phyloP scores from a whole-genome alignment of 495 filamentous ascomycete species.

The Polyplosphaeria fusca region DNA sequence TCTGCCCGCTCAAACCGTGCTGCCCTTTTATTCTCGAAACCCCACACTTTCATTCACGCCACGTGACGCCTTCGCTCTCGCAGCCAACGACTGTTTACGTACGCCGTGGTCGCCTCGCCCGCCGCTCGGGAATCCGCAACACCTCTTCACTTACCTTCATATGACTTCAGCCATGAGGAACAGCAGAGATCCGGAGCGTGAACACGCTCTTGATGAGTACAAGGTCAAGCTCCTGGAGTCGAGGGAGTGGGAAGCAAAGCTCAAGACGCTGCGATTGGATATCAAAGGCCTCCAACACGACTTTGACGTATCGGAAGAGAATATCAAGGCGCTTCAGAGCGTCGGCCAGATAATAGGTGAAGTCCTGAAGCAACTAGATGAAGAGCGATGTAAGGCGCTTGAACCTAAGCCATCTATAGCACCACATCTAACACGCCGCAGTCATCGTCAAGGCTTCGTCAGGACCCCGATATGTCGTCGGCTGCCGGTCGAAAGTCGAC shows the following conservation, averaged over 20 bases:
- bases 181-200: constrained; percentile 59
- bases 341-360: constrained; percentile 99
- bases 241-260: constrained; percentile 96
- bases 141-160: not conserved
- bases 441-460: constrained; percentile 91
- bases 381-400: constrained; percentile 86
- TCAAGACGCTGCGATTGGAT: constrained; percentile 84
- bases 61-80: not conserved
- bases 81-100: constrained; percentile 18
- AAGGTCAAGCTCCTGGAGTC: constrained; percentile 92
- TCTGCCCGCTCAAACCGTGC: too few relatives aligned
- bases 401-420: not conserved
- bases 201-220: constrained; percentile 81
- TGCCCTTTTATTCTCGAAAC: too few relatives aligned
- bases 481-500: constrained; percentile 97
- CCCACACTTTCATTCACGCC: too few relatives aligned
- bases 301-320: constrained; percentile 95
- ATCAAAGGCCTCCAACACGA: constrained; percentile 94
- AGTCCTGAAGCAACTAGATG: constrained; percentile 96
- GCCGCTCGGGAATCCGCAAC: constrained; percentile 20
- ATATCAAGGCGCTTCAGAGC: constrained; percentile 99
- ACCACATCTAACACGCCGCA: constrained; percentile 19
- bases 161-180: constrained; percentile 33
- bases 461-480: constrained; percentile 96
- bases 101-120: constrained; percentile 18